A percentile compares a stretch with the other conserved stretches of the same genome.
phyloP scores from a whole-genome alignment of 192 early-diverging fungal genomes.

The Coemansia sp. region DNA sequence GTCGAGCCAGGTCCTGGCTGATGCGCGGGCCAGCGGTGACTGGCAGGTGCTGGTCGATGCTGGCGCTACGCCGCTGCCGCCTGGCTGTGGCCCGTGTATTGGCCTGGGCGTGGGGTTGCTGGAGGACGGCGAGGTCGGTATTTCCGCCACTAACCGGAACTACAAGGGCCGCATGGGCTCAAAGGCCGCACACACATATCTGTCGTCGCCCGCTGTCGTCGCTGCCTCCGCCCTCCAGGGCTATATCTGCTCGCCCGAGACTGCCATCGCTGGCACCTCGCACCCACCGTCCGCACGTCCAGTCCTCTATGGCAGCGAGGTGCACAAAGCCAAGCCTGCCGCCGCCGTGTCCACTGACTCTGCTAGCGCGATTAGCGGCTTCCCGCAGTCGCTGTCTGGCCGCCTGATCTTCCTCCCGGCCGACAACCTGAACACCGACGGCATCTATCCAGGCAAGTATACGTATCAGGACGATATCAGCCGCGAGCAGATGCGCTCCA shows the following conservation, averaged over 20 bases:
- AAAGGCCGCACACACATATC: conserved; percentile 85
- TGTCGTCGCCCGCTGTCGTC: conserved; percentile 94
- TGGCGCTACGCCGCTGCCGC: conserved; percentile 84
- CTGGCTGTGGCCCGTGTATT: conserved; percentile 98
- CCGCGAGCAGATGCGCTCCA: conserved; percentile 84
- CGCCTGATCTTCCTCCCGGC: conserved; percentile 85
- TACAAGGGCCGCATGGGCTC: conserved; percentile 99
- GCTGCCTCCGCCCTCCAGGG: conserved; percentile 91
- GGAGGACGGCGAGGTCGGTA: conserved; percentile 95
- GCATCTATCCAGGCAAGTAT: conserved; percentile 98
- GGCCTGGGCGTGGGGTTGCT: conserved; percentile 90
- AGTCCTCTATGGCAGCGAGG: conserved; percentile 38
- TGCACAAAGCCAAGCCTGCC: neutral
- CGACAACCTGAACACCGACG: conserved; percentile 99
- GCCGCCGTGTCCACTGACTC: neutral
- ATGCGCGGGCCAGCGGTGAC: conserved; percentile 79
- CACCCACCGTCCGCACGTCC: conserved; percentile 9
- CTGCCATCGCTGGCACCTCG: conserved; percentile 25
- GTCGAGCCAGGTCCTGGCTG: conserved; percentile 85
- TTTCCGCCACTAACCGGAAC: conserved; percentile 98
- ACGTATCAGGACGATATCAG: conserved; percentile 96
- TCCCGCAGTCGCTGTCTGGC: conserved; percentile 72
- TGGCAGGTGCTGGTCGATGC: conserved; percentile 86
- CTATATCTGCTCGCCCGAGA: conserved; percentile 67
- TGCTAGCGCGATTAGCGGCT: conserved; percentile 58